phyloP scores from a whole-genome alignment of 148 eudicot species.

The Cornus kousa region DNA sequence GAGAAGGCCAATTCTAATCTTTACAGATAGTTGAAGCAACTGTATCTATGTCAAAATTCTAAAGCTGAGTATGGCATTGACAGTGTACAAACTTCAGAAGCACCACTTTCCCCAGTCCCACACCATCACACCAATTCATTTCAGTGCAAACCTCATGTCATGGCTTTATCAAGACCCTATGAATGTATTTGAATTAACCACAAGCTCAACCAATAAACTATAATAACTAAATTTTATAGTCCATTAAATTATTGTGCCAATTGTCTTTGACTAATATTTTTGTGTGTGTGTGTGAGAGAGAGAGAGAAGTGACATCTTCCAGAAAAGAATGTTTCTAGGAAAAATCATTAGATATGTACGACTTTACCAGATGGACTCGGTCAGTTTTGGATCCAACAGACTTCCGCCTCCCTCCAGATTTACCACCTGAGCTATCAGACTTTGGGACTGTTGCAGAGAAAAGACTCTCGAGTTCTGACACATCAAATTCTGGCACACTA shows the following conservation, averaged over 20 bases:
- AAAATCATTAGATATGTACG: not conserved
- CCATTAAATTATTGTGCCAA: not conserved
- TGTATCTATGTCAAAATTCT: not conserved
- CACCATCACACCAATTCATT: conserved; percentile 2
- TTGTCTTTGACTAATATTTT: not conserved
- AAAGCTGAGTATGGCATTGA: not conserved
- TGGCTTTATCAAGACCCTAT: not conserved
- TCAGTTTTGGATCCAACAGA: conserved; percentile 83
- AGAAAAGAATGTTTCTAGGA: not conserved
- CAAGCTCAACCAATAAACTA: not conserved
- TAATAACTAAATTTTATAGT: too few relatives aligned
- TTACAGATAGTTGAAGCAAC: not conserved
- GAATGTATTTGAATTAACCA: not conserved
- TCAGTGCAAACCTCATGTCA: not conserved
- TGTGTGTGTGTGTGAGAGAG: not conserved
- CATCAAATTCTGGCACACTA: conserved; percentile 84
- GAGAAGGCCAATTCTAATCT: not conserved
- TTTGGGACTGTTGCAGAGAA: conserved; percentile 79
- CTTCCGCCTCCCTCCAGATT: conserved; percentile 66
- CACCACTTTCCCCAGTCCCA: not conserved
- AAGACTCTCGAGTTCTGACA: conserved; percentile 85
- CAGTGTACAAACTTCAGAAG: not conserved
- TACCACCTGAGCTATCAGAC: conserved; percentile 52
- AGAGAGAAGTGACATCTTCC: not conserved
- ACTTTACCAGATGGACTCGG: conserved; percentile 74